Conservation (phyloP, 2,329 filamentous ascomycete genomes). For the Beauveria rudraprayagi region DNA sequence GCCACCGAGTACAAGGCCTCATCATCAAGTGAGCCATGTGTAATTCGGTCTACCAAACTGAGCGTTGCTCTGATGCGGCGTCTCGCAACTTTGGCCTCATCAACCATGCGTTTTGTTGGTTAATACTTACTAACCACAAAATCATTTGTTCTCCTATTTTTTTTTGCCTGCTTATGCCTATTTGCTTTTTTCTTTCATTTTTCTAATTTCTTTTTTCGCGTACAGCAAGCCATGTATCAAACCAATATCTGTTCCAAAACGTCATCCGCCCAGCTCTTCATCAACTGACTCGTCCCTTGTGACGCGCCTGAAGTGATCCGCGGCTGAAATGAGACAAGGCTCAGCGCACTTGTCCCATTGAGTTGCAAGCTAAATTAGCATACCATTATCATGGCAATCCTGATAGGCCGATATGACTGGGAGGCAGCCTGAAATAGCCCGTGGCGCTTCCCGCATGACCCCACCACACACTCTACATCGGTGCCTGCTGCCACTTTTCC, state of each 20-base stretch:
- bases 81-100: no score
- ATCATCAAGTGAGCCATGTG: no score
- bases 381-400: not conserved
- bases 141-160: not conserved
- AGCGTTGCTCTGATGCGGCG: no score
- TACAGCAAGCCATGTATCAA: not conserved
- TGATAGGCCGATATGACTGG: not conserved
- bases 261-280: not conserved
- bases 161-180: no score
- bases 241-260: not conserved
- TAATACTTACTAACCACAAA: not conserved
- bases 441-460: not conserved
- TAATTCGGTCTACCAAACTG: no score
- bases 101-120: no score
- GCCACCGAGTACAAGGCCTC: no score
- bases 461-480: not conserved
- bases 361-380: not conserved
- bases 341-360: not conserved
- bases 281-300: not conserved
- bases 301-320: not conserved
- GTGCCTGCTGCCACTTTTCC: not conserved
- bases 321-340: not conserved
- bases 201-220: not conserved
- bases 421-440: not conserved
- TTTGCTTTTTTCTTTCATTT: not conserved